Percentiles rank a stretch among this genome's conserved stretches.
Conservation (phyloP, 345 rosid genomes). For the Salix viminalis region DNA sequence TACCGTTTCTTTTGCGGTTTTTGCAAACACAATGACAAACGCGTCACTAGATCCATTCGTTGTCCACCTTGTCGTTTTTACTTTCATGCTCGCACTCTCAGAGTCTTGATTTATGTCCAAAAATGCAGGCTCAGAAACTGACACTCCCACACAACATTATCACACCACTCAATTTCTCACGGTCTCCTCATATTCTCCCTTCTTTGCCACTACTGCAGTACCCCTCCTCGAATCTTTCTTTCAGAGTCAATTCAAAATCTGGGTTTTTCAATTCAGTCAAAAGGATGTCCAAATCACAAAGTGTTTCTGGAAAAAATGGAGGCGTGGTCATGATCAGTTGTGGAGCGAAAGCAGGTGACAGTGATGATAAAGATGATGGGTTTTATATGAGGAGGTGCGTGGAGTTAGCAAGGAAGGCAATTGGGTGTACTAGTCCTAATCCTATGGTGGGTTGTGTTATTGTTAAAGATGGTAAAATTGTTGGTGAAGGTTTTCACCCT, state of each 20-base stretch:
- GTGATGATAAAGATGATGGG: conserved; percentile 32
- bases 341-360: background rate
- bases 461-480: conserved; percentile 75
- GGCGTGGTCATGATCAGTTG: background rate
- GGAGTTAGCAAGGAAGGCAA: conserved; percentile 70
- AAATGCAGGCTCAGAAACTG: conserved; percentile 23
- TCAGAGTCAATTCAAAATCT: background rate
- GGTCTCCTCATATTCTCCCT: background rate
- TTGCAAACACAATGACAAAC: too few species aligned
- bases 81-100: background rate
- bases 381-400: conserved; percentile 73
- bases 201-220: background rate
- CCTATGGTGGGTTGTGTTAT: conserved; percentile 96
- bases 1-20: too few species aligned
- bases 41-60: too few species aligned
- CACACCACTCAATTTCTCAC: background rate
- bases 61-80: too few species aligned
- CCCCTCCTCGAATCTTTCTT: background rate
- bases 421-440: conserved; percentile 84
- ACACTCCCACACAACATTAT: conserved; percentile 4
- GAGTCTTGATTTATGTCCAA: background rate
- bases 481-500: conserved; percentile 94
- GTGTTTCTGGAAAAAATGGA: background rate
- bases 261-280: conserved; percentile 19
- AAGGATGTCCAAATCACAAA: conserved; percentile 22